Evolutionary conservation across 176 grass and related monocot genomes (phyloP), one percentile per base, ranked within the genome.

Genomic region (Bromus sterilis): DNA sequence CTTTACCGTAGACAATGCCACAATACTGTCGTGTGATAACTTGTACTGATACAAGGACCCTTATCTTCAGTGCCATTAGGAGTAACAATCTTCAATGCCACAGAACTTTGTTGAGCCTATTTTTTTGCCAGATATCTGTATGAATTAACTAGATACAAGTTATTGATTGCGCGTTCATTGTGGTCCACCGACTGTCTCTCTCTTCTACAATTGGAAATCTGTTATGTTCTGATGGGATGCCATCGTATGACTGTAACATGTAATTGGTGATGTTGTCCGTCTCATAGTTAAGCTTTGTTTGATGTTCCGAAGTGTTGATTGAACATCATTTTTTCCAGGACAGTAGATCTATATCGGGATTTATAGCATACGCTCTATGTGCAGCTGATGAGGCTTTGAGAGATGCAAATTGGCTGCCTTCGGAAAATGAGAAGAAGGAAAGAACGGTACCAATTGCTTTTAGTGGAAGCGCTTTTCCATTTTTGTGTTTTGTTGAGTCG

Each of bases 361-460:
- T 94, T 83, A 93, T 95, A 84, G 85, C 92, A 56, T 98, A 98
- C 88, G 92, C 95, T 66, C 88, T 98, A 34, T 91, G 90, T 89
- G 88, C 95, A 82, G 84, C 88, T 87, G 92, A 98, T 87, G 95
- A 98, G 75, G 95, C 92, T 91, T 85, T 94, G 61, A 87, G 59
- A 94, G 88, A 98, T 89, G 88, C 92, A 81, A 87, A 91, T 65
- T 98, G 92, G 95, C 31, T 94, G 26, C 92, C 90, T 35, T 72
- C 35, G 0, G 90, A 94, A 87, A 74, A 83, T 83, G 78, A 83
- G n/a, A 78, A 89, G 68, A 94, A 91, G 70, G 92, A 94, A 82
- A 93, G 84, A 89, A 98, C 92, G 88, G 95, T 98, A 93, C 14
- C 3, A 30, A 56, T 70, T 33, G 39, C 59, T 41, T 79, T 72